Evolutionary conservation across 352 stramenopile species (phyloP), one percentile per base, ranked within the genome.

Genomic region (Phytophthora idaei): DNA sequence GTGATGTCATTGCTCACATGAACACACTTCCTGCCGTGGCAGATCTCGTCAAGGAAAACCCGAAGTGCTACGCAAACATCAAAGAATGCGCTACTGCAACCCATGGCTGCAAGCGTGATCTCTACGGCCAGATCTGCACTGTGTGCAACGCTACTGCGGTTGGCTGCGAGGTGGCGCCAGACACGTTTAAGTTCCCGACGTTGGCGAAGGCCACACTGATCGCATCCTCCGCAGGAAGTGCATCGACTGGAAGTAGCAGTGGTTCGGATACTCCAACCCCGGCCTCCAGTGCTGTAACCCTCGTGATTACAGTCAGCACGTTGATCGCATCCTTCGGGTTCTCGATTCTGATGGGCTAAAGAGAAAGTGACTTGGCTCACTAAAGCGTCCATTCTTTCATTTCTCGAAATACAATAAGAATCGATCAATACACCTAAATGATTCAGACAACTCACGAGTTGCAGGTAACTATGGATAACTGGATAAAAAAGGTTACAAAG

Each of bases 71-170:
- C 46, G 28, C 64, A 14, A 91, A 90, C 64, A 68, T 71, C 17
- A 67, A 74, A 42, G 41, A 55, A 6, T 90, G 81, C 27, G 68
- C 67, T 0, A 36, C 48, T 0, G 61, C 74, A 12, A 12, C 57
- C 6, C 72, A 64, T 14, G 81, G 80, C 6, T 91, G 80, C 79
- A 82, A 85, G 41, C 80, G 83, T 12, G 57, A 76, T 14, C 53
- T 78, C 11, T 89, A 76, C 44, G 59, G 72, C 3, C 83, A 91
- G 48, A 72, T 91, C n/a, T 91, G 83, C 59, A 64, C 60, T 15
- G 58, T 70, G 31, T 90, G 81, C 27, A 28, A 48, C 6, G 28
- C 55, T 9, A 21, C 49, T 28, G 60, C 36, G 7, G 28, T 49
- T 10, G 76, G 64, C 0, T 85, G 77, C 25, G 56, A 58, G 14